These are phyloP conservation scores for Rubus parviflorus DNA, from an alignment of 306 rosid species.

Conservation along the genomic window DNA sequence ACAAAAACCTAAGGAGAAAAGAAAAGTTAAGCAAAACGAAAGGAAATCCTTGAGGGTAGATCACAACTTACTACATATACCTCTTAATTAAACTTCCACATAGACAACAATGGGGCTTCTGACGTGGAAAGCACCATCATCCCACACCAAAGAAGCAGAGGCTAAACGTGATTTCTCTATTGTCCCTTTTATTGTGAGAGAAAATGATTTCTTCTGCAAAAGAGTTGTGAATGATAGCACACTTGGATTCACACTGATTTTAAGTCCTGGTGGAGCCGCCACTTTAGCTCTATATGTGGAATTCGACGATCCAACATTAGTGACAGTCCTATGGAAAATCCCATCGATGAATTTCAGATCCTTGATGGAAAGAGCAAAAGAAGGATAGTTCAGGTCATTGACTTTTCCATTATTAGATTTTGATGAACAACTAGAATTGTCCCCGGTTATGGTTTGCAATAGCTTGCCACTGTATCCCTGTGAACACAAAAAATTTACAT, in stretches of 20 bases:
- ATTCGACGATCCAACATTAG: conserved; percentile 45
- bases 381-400: conserved; percentile 52
- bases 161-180: neutral
- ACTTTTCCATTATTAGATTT: neutral
- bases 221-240: conserved; percentile 37
- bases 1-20: too few relatives aligned
- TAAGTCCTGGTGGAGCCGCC: conserved; percentile 27
- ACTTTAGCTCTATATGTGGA: conserved; percentile 40
- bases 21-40: too few relatives aligned
- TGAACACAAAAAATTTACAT: conserved; percentile 40
- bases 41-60: too few relatives aligned
- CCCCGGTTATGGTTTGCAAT: conserved; percentile 12
- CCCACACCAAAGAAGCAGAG: conserved; percentile 50
- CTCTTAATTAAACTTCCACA: neutral
- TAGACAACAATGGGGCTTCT: conserved; percentile 50
- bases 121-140: conserved; percentile 43
- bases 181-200: conserved; percentile 31
- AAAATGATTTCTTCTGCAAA: conserved; percentile 32
- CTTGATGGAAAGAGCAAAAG: conserved; percentile 29
- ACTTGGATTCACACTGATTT: conserved; percentile 36
- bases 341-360: conserved; percentile 18
- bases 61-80: too few relatives aligned
- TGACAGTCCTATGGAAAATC: conserved; percentile 30
- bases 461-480: conserved; percentile 34
- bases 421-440: conserved; percentile 15